Base-by-base conservation (phyloP, 1,139 yeast genomes). In the Geotrichum histeridarum region DNA sequence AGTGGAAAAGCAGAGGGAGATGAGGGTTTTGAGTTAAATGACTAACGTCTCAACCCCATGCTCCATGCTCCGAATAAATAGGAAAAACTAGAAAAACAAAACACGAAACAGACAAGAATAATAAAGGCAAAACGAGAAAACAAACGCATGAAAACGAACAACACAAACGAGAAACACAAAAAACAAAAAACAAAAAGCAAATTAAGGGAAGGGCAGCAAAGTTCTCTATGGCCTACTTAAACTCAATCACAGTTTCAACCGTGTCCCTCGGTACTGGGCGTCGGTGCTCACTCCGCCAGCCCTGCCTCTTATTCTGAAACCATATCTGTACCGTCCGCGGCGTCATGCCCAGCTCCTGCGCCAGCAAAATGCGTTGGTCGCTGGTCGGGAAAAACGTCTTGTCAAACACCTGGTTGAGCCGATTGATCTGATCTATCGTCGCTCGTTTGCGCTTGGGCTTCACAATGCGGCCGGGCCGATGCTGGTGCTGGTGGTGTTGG, bases 311-410 rank as follows among this genome's bases (percentile, higher is more conserved):
- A 59, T 70, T 70, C 57, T 70, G 74, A 56, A 70, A 70, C 74
- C 74, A 70, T 37, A 70, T 70, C 59, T 70, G 74, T 5, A 70
- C 73, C 3, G 73, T 67, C 27, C 74, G 60, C 5, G 73, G 73
- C 1, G 72, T 67, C 73, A 70, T 70, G n/a, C 70, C 70, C 15
- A 70, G 66, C 58, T 70, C 73, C 46, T 62, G 55, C 8, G 73
- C 73, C 43, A 70, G 61, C 37, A 63, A 64, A 45, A 67, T 59
- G 11, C 74, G 65, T 51, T 62, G 65, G 53, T 70, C 73, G 4
- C 71, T 65, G 8, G 73, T 62, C 4, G 74, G 74, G 62, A 70
- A 71, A 53, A 67, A 69, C 4, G 73, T 70, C 54, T 68, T 64
- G 35, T 63, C 64, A 58, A 70, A 69, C 31, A 69, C 70, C 46